Evolutionary conservation across 768 basidiomycete genomes (phyloP), one percentile per base, ranked within the genome.

Genomic region (Holtermannia corniformis): DNA sequence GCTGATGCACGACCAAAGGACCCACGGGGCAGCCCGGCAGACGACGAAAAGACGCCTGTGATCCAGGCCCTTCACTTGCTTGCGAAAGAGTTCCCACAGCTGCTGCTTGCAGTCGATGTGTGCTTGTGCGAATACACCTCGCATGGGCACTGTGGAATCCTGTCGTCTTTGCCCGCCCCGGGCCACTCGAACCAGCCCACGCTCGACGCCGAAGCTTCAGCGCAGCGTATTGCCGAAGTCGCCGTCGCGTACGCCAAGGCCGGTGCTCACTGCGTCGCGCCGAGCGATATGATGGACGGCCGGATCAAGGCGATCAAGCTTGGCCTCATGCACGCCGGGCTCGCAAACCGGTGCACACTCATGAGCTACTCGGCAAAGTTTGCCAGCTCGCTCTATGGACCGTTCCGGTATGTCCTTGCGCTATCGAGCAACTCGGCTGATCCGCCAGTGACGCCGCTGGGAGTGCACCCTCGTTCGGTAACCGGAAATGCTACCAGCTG

Each of bases 251-350:
- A 99, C 60, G 95, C 92, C 0, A 77, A 78, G 50, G 95, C 95
- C 0, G 95, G 95, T n/a, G 95, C 90, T 0, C 89, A 97, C 72
- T 90, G 90, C 65, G 92, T 99, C 52, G 95, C 95, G 1, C 95
- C 95, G 5, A 95, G 91, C 65, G 95, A 97, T 72, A 99, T 99
- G 95, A 97, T 97, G 91, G 95, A 99, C 68, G 95, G 93, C 0
- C 78, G 93, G 19, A 82, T 99, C 58, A 82, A 80, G 57, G 82
- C 82, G 13, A 97, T 99, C 74, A 99, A 99, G 72, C 77, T 81
- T 32, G 79, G 78, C 2, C 76, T 99, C 51, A 87, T 96, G 54
- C 84, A 87, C 54, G 79, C 79, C 41, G 89, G 90, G 16, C 77
- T 82, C 43, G 91, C 84, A 7, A 97, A 96, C 74, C 80, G 80